Evolutionary conservation across 768 basidiomycete genomes (phyloP), one percentile per base, ranked within the genome.

Genomic region (Mycena belliarum): DNA sequence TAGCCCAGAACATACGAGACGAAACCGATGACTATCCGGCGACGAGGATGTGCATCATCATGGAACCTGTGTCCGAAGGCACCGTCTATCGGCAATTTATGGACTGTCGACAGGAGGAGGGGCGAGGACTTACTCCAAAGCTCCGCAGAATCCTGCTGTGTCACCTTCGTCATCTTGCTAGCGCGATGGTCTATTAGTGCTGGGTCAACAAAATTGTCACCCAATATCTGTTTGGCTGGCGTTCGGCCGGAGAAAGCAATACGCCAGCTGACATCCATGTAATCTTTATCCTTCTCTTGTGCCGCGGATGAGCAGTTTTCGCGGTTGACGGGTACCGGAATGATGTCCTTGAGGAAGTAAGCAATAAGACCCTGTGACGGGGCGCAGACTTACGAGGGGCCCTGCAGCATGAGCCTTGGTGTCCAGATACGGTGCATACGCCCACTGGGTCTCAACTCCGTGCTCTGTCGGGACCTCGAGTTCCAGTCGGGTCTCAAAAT

Each of bases 201-300:
- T 0, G 48, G 28, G 21, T 29, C 48, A n/a, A 54, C 50, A 16
- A 67, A 33, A 6, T 49, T 49, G 49, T 72, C 66, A 1, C 61
- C 59, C 20, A 68, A 20, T 2, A 55, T 4, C 20, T 68, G 49
- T 48, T 70, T 73, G 6, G n/a, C 52, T 6, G 66, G 68, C 3
- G 69, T 59, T 18, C 57, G 60, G 12, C 69, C 71, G 0, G 71
- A 68, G 33, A 68, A 73, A 2, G 67, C 65, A 28, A 77, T 59
- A 4, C 70, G 70, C 75, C 75, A 76, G 10, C 63, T 67, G 11
- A 77, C 59, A n/a, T 73, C 64, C 32, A 76, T 57, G 24, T 56
- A 67, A 20, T 70, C 66, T 32, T 49, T 49, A 26, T 68, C 69
- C 49, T 42, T 24, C 41, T 24, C 24, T 40, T 28, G 20, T 11